Percentiles rank a stretch among this genome's conserved stretches.
phyloP scores from a whole-genome alignment of 306 rosid species.

The Citrullus amarus region DNA sequence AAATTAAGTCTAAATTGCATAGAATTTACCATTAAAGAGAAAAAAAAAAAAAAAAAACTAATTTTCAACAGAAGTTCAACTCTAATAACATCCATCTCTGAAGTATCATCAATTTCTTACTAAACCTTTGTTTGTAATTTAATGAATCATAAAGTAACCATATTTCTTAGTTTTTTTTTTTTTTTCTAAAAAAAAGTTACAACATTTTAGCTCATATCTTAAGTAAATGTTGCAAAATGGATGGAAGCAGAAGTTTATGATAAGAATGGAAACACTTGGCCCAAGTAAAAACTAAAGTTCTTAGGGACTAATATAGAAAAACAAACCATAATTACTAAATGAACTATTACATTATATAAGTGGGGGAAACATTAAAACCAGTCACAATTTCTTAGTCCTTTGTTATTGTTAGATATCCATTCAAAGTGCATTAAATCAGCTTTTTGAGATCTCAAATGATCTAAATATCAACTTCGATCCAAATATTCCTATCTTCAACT shows the following conservation, averaged over 20 bases:
- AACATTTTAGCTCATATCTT: background rate
- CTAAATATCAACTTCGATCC: background rate
- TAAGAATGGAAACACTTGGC: background rate
- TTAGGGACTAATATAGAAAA: background rate
- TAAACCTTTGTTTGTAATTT: too few relatives aligned
- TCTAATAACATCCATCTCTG: background rate
- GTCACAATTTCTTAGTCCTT: background rate
- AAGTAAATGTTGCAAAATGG: background rate
- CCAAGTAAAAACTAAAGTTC: background rate
- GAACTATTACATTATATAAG: background rate
- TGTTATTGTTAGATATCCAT: background rate
- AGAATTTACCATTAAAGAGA: too few relatives aligned
- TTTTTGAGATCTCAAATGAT: background rate
- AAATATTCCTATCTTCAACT: background rate
- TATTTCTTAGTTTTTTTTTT: too few relatives aligned
- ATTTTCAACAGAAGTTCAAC: background rate
- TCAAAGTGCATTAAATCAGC: background rate
- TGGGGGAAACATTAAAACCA: background rate
- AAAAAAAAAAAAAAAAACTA: too few relatives aligned
- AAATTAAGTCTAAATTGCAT: too few relatives aligned
- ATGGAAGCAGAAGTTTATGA: background rate
- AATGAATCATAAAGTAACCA: too few relatives aligned
- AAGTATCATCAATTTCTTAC: background rate
- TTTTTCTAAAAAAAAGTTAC: too few relatives aligned
- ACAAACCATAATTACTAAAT: background rate